Conservation (phyloP, 306 rosid species). For the Benincasa hispida region DNA sequence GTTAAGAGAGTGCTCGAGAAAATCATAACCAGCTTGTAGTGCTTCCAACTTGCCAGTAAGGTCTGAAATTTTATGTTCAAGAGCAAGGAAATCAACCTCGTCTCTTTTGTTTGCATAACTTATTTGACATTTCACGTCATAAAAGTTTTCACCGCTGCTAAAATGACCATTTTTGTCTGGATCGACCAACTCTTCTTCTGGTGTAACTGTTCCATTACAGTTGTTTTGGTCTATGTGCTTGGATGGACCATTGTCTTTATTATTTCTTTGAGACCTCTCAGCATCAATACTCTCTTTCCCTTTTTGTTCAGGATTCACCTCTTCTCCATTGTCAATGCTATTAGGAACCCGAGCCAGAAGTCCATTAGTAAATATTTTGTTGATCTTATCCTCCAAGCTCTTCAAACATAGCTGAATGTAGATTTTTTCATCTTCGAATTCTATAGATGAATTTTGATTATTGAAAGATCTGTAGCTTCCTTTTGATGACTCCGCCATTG, state of each 20-base stretch:
- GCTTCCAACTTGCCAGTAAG: conserved; percentile 69
- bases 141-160: conserved; percentile 15
- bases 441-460: conserved; percentile 24
- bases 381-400: conserved; percentile 50
- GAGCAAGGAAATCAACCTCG: conserved; percentile 27
- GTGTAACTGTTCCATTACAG: conserved; percentile 22
- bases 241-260: conserved; percentile 22
- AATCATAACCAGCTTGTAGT: conserved; percentile 55
- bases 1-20: conserved; percentile 52
- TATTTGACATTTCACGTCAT: conserved; percentile 6
- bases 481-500: conserved; percentile 18
- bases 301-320: conserved; percentile 13
- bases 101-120: conserved; percentile 10
- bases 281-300: conserved; percentile 20
- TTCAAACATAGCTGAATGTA: conserved; percentile 46
- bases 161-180: conserved; percentile 18
- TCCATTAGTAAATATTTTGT: conserved; percentile 15
- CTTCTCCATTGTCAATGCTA: conserved; percentile 19
- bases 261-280: conserved; percentile 23
- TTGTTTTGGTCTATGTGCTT: conserved; percentile 4
- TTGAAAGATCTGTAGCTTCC: conserved; percentile 17
- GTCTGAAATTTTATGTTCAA: conserved; percentile 58
- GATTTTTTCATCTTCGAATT: conserved; percentile 54
- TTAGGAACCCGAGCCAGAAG: conserved; percentile 11
- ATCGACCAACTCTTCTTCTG: conserved; percentile 19